These are phyloP conservation scores for Furcasterigmium sp. DNA, from an alignment of 2,329 filamentous ascomycete genomes.

Conservation along the genomic window DNA sequence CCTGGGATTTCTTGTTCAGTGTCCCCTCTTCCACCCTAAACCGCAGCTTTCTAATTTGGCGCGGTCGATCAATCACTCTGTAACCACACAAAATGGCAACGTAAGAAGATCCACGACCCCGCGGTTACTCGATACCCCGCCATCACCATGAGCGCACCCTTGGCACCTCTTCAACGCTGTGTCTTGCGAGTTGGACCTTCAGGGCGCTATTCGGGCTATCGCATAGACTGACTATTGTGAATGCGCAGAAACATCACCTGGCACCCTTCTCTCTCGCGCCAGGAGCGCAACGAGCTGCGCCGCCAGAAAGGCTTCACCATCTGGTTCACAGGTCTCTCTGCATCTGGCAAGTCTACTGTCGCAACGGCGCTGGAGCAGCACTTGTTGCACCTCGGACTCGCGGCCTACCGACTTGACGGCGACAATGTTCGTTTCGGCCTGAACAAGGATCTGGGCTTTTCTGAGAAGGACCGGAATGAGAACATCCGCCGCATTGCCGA, in stretches of 20 bases:
- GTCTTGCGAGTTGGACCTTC: too few species aligned
- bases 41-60: too few species aligned
- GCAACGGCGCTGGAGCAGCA: slow-evolving; percentile 96
- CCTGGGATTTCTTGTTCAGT: too few species aligned
- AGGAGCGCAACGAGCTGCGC: slow-evolving; percentile 69
- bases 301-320: slow-evolving; percentile 89
- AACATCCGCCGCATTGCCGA: slow-evolving; percentile 97
- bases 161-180: background rate
- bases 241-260: slow-evolving; percentile 91
- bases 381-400: slow-evolving; percentile 76
- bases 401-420: slow-evolving; percentile 90
- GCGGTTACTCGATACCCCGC: slow-evolving; percentile 6
- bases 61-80: too few species aligned
- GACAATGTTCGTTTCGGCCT: slow-evolving; percentile 98
- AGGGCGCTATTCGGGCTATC: too few species aligned
- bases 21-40: too few species aligned
- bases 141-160: background rate
- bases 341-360: slow-evolving; percentile 95
- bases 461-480: slow-evolving; percentile 88
- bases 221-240: too few species aligned
- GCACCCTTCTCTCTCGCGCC: slow-evolving; percentile 75
- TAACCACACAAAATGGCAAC: slow-evolving; percentile 1
- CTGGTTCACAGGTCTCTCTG: slow-evolving; percentile 96
- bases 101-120: background rate
- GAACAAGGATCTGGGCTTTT: slow-evolving; percentile 96